Conservation (phyloP, 768 basidiomycete genomes). For the Daedaleopsis sinensis region DNA sequence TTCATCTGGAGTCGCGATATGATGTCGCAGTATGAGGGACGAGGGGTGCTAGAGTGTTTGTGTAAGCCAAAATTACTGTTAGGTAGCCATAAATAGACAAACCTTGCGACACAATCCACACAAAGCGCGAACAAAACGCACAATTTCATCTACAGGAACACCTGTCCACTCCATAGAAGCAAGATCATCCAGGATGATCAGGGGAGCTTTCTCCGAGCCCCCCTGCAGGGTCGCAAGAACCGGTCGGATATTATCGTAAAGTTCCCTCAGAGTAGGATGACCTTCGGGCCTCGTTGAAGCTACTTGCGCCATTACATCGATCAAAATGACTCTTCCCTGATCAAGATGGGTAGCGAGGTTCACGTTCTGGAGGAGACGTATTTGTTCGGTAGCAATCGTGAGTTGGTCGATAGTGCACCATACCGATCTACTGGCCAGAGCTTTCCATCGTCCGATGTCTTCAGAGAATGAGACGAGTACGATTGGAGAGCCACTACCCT, state of each 20-base stretch:
- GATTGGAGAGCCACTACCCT: conserved; percentile 35
- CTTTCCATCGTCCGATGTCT: conserved; percentile 60
- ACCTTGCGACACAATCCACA: conserved; percentile 60
- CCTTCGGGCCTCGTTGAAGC: conserved; percentile 20
- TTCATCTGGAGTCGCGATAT: conserved; percentile 53
- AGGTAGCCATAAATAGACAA: not conserved
- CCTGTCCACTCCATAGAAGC: conserved; percentile 75
- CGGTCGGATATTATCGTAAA: conserved; percentile 20
- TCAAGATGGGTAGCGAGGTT: conserved; percentile 36
- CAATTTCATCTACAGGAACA: conserved; percentile 50
- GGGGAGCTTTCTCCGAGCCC: conserved; percentile 22
- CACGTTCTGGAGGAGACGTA: conserved; percentile 29
- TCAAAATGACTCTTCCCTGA: conserved; percentile 49
- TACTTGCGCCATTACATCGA: conserved; percentile 52
- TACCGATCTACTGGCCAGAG: conserved; percentile 66
- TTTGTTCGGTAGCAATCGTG: not conserved
- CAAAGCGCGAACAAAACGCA: conserved; percentile 62
- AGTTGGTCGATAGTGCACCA: conserved; percentile 27
- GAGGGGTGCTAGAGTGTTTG: conserved; percentile 44
- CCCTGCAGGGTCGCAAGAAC: conserved; percentile 4
- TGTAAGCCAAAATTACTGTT: not conserved
- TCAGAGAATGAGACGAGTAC: conserved; percentile 64
- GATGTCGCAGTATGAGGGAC: conserved; percentile 66
- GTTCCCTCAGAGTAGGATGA: conserved; percentile 18
- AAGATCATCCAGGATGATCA: conserved; percentile 76